Evolutionary conservation across 331 rosid species (phyloP), one percentile per base, ranked within the genome.

Genomic region (Quercus lobata): DNA sequence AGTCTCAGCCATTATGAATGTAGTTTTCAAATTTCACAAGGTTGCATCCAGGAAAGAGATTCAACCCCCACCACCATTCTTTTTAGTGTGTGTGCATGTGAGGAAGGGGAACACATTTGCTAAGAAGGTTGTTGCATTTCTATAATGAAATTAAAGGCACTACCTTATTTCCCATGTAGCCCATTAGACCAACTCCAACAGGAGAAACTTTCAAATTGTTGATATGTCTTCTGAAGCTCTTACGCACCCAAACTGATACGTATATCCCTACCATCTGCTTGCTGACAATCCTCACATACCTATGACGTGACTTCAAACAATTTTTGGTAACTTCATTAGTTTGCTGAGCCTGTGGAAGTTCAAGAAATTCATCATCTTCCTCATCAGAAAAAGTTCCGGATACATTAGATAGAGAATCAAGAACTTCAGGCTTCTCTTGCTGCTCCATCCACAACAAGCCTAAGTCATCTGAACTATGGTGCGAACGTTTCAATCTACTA

Each of bases 101-200:
- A 53, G 66, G 58, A 66, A 54, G 6, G 54, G 75, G 54, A 69
- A 30, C 53, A 3, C 72, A 4, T 24, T 11, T 24, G 30, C 34
- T 11, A 60, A 6, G 5, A 60, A 22, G 4, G 53, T n/a, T 34
- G n/a, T 68, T 68, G 52, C 14, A 78, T 21, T 35, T 30, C 57
- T 25, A 76, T 49, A 41, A 69, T 56, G 78, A 71, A 74, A 73
- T 44, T 57, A 63, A 5, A 46, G 62, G 69, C 21, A 71, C 27
- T 90, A 95, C 99, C 99, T 96, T 96, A 87, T 96, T 96, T 89
- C 99, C 99, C 94, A 96, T 89, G 93, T 91, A 96, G 29, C 99
- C 99, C 99, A 96, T 93, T 32, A 93, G 88, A 77, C 99, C 99
- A 87, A 91, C 88, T 58, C 99, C 99, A 86, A 96, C 99, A 2